Evolutionary conservation across 1,139 yeast species (phyloP).

Genomic region (Williopsis jadinii): DNA sequence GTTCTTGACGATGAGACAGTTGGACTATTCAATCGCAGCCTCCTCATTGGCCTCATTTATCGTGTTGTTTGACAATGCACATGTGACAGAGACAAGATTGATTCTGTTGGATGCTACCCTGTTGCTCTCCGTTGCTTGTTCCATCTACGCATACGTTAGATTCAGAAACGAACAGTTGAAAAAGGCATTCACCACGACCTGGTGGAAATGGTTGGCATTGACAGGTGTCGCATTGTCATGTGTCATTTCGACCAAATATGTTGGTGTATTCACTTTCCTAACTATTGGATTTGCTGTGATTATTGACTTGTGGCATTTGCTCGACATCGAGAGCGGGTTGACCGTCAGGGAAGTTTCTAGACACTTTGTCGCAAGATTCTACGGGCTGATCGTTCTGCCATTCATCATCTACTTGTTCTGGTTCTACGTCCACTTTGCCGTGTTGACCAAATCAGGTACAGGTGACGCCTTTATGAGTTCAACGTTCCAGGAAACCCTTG

Average conservation of each 20-base stretch:
- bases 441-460: constrained; percentile 82
- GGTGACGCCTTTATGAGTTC: constrained; percentile 93
- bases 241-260: constrained; percentile 91
- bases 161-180: constrained; percentile 64
- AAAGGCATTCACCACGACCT: constrained; percentile 53
- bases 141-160: constrained; percentile 71
- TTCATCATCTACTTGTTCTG: constrained; percentile 79
- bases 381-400: constrained; percentile 72
- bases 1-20: constrained; percentile 75
- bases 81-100: constrained; percentile 82
- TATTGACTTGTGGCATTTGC: constrained; percentile 79
- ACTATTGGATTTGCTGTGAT: constrained; percentile 83
- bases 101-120: constrained; percentile 88
- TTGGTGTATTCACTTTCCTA: constrained; percentile 85
- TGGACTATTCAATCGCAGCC: constrained; percentile 73
- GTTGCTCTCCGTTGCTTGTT: constrained; percentile 70
- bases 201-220: constrained; percentile 85
- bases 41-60: constrained; percentile 75
- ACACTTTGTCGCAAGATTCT: constrained; percentile 74
- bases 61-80: constrained; percentile 88
- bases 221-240: constrained; percentile 86
- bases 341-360: constrained; percentile 48
- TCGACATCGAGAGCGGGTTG: constrained; percentile 68
- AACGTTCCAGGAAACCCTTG: constrained; percentile 86
- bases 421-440: constrained; percentile 87